Conservation (phyloP, 768 basidiomycete species). For the Lactarius psammicola region DNA sequence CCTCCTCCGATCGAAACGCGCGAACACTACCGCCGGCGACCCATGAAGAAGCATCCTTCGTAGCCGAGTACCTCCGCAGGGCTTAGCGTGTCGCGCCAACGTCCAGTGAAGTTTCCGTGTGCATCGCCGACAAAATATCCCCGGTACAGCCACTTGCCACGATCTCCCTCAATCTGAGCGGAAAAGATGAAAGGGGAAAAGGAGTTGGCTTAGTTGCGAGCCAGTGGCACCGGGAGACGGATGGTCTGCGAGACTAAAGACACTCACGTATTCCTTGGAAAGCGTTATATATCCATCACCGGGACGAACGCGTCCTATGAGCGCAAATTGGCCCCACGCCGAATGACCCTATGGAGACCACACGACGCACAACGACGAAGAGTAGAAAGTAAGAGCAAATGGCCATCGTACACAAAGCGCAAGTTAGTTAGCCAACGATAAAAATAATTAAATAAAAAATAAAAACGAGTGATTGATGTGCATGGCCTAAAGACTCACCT, state of each 20-base stretch:
- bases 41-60: conserved; percentile 84
- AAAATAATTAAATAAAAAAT: background rate
- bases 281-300: conserved; percentile 79
- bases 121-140: conserved; percentile 74
- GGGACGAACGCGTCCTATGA: conserved; percentile 76
- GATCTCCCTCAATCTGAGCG: conserved; percentile 59
- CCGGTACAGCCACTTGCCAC: conserved; percentile 84
- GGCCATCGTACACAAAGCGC: background rate
- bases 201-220: conserved; percentile 25
- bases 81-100: conserved; percentile 85
- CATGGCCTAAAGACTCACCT: conserved; percentile 44
- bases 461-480: background rate
- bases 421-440: background rate
- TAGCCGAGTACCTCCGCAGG: conserved; percentile 64
- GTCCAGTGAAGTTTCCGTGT: conserved; percentile 71
- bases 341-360: conserved; percentile 67
- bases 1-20: conserved; percentile 8
- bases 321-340: conserved; percentile 84
- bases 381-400: background rate
- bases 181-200: conserved; percentile 15
- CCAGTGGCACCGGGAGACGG: background rate
- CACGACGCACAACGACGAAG: background rate
- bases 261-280: conserved; percentile 77
- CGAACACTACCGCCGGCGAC: conserved; percentile 49
- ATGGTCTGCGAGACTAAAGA: background rate